A percentile compares a stretch with the other conserved stretches of the same genome.
These are phyloP conservation scores for Solanum rostratum DNA, from an alignment of 257 asterid species.

Conservation along the genomic window DNA sequence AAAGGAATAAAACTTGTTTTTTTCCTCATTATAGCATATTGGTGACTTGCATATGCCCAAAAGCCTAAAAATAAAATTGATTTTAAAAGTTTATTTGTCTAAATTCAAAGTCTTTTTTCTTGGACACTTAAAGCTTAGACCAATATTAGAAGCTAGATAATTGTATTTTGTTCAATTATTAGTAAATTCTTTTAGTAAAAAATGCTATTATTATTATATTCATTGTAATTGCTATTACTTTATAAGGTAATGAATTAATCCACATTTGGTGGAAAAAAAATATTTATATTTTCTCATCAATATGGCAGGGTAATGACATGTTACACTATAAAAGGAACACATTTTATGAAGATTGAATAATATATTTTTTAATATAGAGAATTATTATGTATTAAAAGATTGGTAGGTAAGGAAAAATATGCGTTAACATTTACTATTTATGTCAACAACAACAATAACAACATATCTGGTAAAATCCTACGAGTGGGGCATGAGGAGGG, in stretches of 20 bases:
- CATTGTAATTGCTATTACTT: neutral
- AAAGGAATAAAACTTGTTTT: neutral
- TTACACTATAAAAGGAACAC: neutral
- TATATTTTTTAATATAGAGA: too few relatives aligned
- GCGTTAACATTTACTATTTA: too few relatives aligned
- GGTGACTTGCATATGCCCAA: neutral
- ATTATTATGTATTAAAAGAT: too few relatives aligned
- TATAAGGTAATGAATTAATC: neutral
- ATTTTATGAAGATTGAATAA: neutral
- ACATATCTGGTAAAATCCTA: too few relatives aligned
- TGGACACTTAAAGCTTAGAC: neutral
- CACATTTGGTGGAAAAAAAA: neutral
- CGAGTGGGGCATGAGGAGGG: too few relatives aligned
- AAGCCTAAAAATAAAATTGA: neutral
- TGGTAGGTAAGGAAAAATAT: too few relatives aligned
- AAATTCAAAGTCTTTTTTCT: neutral
- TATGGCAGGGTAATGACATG: neutral
- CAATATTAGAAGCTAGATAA: neutral
- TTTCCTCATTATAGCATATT: neutral
- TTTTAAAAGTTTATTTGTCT: neutral
- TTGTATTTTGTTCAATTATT: neutral
- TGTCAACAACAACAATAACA: too few relatives aligned
- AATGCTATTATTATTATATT: neutral
- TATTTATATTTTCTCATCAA: neutral
- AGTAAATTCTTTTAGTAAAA: neutral